Percentiles rank a stretch among this genome's conserved stretches.
These are phyloP conservation scores for Beauveria australis DNA, from an alignment of 2,329 filamentous ascomycete genomes.

Conservation along the genomic window DNA sequence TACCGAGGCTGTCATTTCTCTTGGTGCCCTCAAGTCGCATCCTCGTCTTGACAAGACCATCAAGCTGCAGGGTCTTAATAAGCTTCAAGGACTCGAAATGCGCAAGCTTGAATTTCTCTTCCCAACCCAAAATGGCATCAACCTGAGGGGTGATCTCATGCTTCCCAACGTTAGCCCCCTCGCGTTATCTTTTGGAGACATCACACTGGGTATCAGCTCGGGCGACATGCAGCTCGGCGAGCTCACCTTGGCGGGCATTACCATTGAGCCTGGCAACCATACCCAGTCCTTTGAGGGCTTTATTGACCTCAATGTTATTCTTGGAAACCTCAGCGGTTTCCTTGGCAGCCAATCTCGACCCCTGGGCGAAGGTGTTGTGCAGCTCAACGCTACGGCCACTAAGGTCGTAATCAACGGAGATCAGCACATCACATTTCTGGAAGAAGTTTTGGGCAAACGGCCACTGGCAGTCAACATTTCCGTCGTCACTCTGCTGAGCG, in stretches of 20 bases:
- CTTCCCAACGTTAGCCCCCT: conserved; percentile 38
- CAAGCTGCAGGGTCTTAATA: conserved; percentile 28
- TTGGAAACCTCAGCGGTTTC: conserved; percentile 33
- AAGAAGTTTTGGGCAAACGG: conserved; percentile 33
- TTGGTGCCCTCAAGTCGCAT: conserved; percentile 30
- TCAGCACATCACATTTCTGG: conserved; percentile 34
- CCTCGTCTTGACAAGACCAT: conserved; percentile 34
- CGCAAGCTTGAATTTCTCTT: conserved; percentile 27
- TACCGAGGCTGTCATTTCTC: conserved; percentile 24
- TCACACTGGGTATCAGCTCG: conserved; percentile 35
- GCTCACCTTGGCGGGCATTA: conserved; percentile 29
- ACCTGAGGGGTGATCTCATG: conserved; percentile 33
- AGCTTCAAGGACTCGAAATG: conserved; percentile 27
- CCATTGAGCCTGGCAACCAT: conserved; percentile 36
- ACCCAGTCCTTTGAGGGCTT: conserved; percentile 30
- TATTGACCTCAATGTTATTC: conserved; percentile 31
- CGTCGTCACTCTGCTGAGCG: conserved; percentile 29
- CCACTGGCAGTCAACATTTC: conserved; percentile 27
- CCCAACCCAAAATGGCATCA: conserved; percentile 30
- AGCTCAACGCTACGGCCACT: conserved; percentile 34
- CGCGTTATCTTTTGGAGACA: conserved; percentile 35
- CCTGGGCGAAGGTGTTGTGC: conserved; percentile 30
- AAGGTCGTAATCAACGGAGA: conserved; percentile 30
- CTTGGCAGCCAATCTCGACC: conserved; percentile 29
- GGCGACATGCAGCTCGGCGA: conserved; percentile 32